Base-by-base conservation (phyloP, 75 land plant genomes). In the Chamaecyparis obtusa region DNA sequence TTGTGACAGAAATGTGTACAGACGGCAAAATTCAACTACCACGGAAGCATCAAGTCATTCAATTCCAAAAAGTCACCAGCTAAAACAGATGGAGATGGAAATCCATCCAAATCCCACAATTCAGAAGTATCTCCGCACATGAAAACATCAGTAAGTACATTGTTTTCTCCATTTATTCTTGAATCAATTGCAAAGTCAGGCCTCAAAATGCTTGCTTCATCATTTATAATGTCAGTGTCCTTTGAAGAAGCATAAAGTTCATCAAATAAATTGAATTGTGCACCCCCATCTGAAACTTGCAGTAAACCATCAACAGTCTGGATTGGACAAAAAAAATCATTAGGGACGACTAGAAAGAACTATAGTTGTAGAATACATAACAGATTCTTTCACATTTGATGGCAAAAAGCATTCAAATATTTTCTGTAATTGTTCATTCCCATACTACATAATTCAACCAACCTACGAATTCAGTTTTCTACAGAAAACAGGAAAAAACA, bases 51-150 rank as follows among this genome's bases (percentile, higher is more conserved):
- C 24, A 77, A 21, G 39, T 39, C 80, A 17, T 77, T 77, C 80
- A 77, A 39, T 9, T 77, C 80, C 80, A 77, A 77, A 77, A 77
- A 77, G 80, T 77, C 80, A 37, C 80, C 80, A 37, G 43, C 44
- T 6, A 77, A 77, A 77, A 17, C 21, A 77, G 80, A 17, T 77
- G 80, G 80, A 77, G 80, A 37, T 37, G 39, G 37, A 37, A 37
- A 77, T 77, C 43, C 44, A 17, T 77, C 80, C 19, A 77, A 39
- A 77, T 77, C 24, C 24, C 27, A 77, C 24, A 17, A 9, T 19
- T 39, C 80, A 39, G 43, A 17, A 77, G 24, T 77, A 2, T 77
- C 27, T 77, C 10, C 27, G 4, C 37, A 9, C 43, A 77, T 77
- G 15, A 17, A 77, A 77, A 37, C 44, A 77, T 37, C 80, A 1